Conservation (phyloP, 2,329 filamentous ascomycete genomes). For the Colletotrichum sp. region DNA sequence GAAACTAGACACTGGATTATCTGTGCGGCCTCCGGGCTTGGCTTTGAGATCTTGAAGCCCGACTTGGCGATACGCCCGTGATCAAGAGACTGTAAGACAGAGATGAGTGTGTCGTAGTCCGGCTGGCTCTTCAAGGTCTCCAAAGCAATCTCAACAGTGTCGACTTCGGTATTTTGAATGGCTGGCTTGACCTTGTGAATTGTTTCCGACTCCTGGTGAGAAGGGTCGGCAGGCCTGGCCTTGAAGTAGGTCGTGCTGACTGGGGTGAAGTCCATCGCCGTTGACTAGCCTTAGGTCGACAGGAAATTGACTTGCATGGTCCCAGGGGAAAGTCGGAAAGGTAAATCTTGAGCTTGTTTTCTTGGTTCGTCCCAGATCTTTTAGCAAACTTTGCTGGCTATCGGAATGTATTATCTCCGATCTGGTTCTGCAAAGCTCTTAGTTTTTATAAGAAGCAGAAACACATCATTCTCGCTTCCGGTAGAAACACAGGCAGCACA, state of each 20-base stretch:
- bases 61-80: conserved; percentile 24
- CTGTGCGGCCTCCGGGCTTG: conserved; percentile 72
- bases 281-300: background rate
- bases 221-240: conserved; percentile 36
- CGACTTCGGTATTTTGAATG: background rate
- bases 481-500: background rate
- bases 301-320: background rate
- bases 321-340: background rate
- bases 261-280: conserved; percentile 59
- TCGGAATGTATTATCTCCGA: background rate
- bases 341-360: background rate
- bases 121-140: conserved; percentile 66
- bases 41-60: conserved; percentile 61
- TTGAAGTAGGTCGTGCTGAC: conserved; percentile 57
- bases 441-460: background rate
- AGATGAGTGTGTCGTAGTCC: conserved; percentile 58
- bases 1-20: conserved; percentile 77
- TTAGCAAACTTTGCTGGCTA: background rate
- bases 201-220: conserved; percentile 40
- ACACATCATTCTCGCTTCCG: background rate
- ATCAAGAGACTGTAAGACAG: conserved; percentile 57
- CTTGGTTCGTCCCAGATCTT: background rate
- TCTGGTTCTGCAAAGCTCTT: background rate
- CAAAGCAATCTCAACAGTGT: conserved; percentile 56
- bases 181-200: conserved; percentile 10